phyloP scores from a whole-genome alignment of 352 stramenopile genomes.

The Globisporangium paddicum region DNA sequence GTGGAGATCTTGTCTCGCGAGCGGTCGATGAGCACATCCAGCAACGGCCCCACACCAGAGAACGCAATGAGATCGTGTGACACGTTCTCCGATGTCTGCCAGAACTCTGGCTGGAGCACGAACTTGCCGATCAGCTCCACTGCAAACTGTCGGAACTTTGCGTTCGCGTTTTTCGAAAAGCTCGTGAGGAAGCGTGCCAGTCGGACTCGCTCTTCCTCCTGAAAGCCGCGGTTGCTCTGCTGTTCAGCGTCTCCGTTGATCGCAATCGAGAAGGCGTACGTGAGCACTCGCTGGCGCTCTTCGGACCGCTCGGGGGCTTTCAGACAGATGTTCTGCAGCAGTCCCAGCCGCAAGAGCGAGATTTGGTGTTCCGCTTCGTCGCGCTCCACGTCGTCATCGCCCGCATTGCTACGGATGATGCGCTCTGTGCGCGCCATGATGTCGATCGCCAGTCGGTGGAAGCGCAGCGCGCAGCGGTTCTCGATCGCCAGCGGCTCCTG shows the following conservation, averaged over 20 bases:
- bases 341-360: slow-evolving; percentile 43
- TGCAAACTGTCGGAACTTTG: slow-evolving; percentile 78
- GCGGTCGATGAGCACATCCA: slow-evolving; percentile 70
- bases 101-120: slow-evolving; percentile 52
- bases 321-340: slow-evolving; percentile 79
- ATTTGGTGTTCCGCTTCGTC: slow-evolving; percentile 29
- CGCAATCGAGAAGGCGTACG: slow-evolving; percentile 41
- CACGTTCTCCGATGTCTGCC: slow-evolving; percentile 26
- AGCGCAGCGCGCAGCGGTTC: slow-evolving; percentile 44
- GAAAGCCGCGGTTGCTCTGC: slow-evolving; percentile 18
- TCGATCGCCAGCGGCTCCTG: slow-evolving; percentile 58
- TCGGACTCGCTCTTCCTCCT: slow-evolving; percentile 50
- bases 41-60: slow-evolving; percentile 44
- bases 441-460: slow-evolving; percentile 64
- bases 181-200: slow-evolving; percentile 67
- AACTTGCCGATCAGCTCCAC: slow-evolving; percentile 72
- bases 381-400: slow-evolving; percentile 22
- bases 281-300: slow-evolving; percentile 61
- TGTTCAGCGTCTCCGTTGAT: slow-evolving; percentile 18
- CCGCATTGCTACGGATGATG: slow-evolving; percentile 7
- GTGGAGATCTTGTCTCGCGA: slow-evolving; percentile 75
- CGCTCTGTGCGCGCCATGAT: slow-evolving; percentile 37
- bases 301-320: slow-evolving; percentile 65
- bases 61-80: slow-evolving; percentile 37
- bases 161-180: slow-evolving; percentile 67